phyloP scores from a whole-genome alignment of 2,329 filamentous ascomycete genomes.

The Cordyceps cicadae region DNA sequence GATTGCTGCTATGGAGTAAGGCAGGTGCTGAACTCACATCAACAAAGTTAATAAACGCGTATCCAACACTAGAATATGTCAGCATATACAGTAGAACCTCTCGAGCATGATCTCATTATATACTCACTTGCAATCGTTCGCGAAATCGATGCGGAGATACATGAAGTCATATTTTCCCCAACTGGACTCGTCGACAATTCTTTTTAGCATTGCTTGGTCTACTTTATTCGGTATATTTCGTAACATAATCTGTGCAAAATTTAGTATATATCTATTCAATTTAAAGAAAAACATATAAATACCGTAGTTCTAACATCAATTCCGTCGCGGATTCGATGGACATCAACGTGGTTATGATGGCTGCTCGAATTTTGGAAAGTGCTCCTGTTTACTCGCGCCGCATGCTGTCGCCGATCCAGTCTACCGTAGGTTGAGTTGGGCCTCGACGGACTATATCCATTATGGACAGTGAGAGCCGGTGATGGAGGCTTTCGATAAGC shows the following conservation, averaged over 20 bases:
- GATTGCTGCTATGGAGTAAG: not conserved
- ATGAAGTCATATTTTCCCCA: slow-evolving; percentile 87
- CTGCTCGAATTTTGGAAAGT: slow-evolving; percentile 39
- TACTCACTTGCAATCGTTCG: slow-evolving; percentile 71
- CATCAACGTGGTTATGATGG: slow-evolving; percentile 56
- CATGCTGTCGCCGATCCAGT: slow-evolving; percentile 41
- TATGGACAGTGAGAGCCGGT: slow-evolving; percentile 26
- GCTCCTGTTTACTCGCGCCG: slow-evolving; percentile 36
- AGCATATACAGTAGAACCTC: not conserved
- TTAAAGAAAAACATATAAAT: slow-evolving; percentile 23
- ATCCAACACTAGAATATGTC: slow-evolving; percentile 62
- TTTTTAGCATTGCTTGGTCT: slow-evolving; percentile 67
- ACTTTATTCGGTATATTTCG: slow-evolving; percentile 92
- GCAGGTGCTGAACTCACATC: slow-evolving; percentile 56
- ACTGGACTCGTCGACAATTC: slow-evolving; percentile 68
- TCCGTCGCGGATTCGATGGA: slow-evolving; percentile 52
- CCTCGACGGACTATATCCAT: slow-evolving; percentile 34
- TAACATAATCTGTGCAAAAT: slow-evolving; percentile 69
- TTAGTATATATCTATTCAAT: slow-evolving; percentile 8
- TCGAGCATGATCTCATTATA: too few species aligned
- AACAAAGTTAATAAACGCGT: slow-evolving; percentile 93
- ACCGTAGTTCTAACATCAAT: slow-evolving; percentile 70
- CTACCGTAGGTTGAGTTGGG: slow-evolving; percentile 26
- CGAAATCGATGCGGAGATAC: slow-evolving; percentile 86
- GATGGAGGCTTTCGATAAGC: slow-evolving; percentile 26